Evolutionary conservation across 1,284 basidiomycete species (phyloP).

Genomic region (Tremellales sp.): DNA sequence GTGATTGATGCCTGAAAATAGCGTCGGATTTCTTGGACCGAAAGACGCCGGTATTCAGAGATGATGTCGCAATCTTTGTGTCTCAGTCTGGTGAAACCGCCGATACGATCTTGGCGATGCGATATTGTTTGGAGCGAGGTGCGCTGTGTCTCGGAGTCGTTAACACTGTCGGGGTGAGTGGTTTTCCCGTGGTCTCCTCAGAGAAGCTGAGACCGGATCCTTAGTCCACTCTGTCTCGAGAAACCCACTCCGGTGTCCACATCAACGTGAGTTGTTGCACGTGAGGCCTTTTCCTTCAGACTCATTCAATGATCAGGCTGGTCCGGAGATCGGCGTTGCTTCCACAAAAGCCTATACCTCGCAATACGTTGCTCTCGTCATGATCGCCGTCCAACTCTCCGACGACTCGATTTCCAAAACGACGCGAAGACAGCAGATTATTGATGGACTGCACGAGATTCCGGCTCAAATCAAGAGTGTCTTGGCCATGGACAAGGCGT

Average conservation of each 20-base stretch:
- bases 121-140: conserved; percentile 94
- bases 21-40: conserved; percentile 98
- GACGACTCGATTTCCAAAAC: conserved; percentile 94
- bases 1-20: conserved; percentile 1
- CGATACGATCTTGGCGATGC: conserved; percentile 92
- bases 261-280: conserved; percentile 68
- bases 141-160: conserved; percentile 92
- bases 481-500: conserved; percentile 70
- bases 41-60: conserved; percentile 98
- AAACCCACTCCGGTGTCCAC: conserved; percentile 99
- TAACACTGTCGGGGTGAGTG: conserved; percentile 79
- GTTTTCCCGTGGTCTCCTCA: neutral
- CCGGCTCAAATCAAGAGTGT: conserved; percentile 87
- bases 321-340: conserved; percentile 98
- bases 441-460: conserved; percentile 85
- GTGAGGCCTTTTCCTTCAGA: neutral
- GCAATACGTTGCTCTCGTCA: conserved; percentile 96
- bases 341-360: conserved; percentile 99
- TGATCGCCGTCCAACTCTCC: conserved; percentile 96
- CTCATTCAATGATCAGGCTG: conserved; percentile 50
- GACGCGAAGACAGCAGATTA: conserved; percentile 87
- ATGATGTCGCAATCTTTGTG: conserved; percentile 95
- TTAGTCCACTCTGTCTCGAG: conserved; percentile 86
- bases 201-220: conserved; percentile 4
- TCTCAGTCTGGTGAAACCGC: conserved; percentile 99